A percentile compares a stretch with the other conserved stretches of the same genome.
These are phyloP conservation scores for Globisporangium carolinianum DNA, from an alignment of 352 stramenopile genomes.

Conservation along the genomic window DNA sequence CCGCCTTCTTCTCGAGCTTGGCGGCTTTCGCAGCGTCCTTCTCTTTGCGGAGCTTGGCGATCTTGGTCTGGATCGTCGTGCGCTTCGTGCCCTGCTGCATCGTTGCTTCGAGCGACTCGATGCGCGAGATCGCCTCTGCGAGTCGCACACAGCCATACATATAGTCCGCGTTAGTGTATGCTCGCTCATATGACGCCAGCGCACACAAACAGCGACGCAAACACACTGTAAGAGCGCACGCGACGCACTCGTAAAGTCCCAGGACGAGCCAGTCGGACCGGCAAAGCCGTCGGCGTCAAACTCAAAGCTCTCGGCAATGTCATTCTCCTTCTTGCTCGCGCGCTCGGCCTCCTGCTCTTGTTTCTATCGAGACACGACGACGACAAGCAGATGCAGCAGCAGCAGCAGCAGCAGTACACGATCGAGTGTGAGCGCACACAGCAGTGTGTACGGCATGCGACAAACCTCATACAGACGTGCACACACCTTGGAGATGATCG, in stretches of 20 bases:
- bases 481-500: conserved; percentile 60
- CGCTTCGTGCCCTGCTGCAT: conserved; percentile 56
- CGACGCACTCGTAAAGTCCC: conserved; percentile 75
- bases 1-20: conserved; percentile 45
- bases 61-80: conserved; percentile 83
- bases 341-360: conserved; percentile 34
- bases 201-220: not conserved
- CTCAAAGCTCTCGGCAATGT: conserved; percentile 81
- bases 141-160: not conserved
- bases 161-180: too few species aligned
- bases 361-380: conserved; percentile 16
- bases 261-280: conserved; percentile 55
- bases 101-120: conserved; percentile 65
- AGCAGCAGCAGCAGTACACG: not conserved
- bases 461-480: too few species aligned
- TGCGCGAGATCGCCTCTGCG: conserved; percentile 72
- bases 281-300: conserved; percentile 70
- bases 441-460: too few species aligned
- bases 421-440: too few species aligned
- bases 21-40: conserved; percentile 52
- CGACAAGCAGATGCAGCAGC: not conserved
- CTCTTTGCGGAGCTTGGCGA: conserved; percentile 75
- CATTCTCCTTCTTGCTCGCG: conserved; percentile 35
- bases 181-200: not conserved
- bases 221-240: too few species aligned